A percentile compares a stretch with the other conserved stretches of the same genome.
These are phyloP conservation scores for Nothophytophthora sp. DNA, from an alignment of 352 stramenopile species.

Conservation along the genomic window DNA sequence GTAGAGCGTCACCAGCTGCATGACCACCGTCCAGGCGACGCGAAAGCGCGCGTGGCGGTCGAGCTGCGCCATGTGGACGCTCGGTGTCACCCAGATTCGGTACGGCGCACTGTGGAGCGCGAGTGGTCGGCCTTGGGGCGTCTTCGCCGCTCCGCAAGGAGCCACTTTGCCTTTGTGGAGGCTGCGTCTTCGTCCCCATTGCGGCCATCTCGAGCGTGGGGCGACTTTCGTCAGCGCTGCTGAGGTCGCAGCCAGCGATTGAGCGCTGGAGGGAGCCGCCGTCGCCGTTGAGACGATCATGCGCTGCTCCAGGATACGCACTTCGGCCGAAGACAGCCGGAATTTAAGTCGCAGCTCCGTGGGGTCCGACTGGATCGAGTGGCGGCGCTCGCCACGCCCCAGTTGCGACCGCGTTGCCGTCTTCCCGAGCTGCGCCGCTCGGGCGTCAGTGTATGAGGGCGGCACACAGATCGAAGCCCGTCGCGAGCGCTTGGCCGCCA, in stretches of 20 bases:
- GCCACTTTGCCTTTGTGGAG: conserved; percentile 12
- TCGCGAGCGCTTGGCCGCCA: conserved; percentile 5
- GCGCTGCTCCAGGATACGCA: conserved; percentile 26
- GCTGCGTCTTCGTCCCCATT: background rate
- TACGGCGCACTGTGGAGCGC: conserved; percentile 6
- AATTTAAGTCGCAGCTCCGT: conserved; percentile 24
- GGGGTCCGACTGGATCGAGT: conserved; percentile 36
- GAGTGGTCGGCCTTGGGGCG: background rate
- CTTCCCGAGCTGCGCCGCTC: conserved; percentile 2
- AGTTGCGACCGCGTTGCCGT: background rate
- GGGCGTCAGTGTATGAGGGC: conserved; percentile 21
- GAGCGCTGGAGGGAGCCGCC: no score
- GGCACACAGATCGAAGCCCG: conserved; percentile 32
- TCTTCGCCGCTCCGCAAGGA: conserved; percentile 3
- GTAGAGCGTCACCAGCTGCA: conserved; percentile 59
- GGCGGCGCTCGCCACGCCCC: conserved; percentile 18
- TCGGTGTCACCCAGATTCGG: conserved; percentile 17
- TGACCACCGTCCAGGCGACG: conserved; percentile 46
- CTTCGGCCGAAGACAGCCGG: conserved; percentile 14
- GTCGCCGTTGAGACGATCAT: conserved; percentile 12
- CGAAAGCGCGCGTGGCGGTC: conserved; percentile 39
- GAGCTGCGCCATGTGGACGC: conserved; percentile 7
- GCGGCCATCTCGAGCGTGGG: conserved; percentile 1
- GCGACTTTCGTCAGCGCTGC: background rate
- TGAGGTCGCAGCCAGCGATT: background rate